Evolutionary conservation across 345 rosid genomes (phyloP).

Genomic region (Litchi chinensis): DNA sequence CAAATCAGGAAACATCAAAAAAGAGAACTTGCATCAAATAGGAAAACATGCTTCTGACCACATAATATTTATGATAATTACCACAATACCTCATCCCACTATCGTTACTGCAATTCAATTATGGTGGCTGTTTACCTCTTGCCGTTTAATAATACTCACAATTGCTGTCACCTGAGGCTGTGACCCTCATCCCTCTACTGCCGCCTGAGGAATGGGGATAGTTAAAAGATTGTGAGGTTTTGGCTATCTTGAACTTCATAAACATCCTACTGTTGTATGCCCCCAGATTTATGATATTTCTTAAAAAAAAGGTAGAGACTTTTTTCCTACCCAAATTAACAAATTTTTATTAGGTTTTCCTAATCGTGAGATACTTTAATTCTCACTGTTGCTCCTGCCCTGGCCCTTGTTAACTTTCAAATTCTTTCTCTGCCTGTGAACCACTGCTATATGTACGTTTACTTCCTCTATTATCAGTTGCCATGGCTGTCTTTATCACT

Average conservation of each 20-base stretch:
- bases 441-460: neutral
- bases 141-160: neutral
- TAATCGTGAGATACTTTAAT: neutral
- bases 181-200: neutral
- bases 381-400: neutral
- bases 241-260: neutral
- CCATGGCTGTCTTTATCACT: neutral
- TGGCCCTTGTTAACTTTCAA: neutral
- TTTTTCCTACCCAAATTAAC: neutral
- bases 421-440: neutral
- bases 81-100: neutral
- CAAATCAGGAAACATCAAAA: neutral
- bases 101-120: neutral
- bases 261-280: neutral
- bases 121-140: neutral
- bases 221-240: neutral
- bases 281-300: neutral
- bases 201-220: neutral
- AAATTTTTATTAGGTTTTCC: neutral
- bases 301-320: neutral
- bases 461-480: neutral
- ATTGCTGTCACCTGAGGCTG: neutral
- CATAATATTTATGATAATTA: neutral
- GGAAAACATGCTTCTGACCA: neutral
- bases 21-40: neutral